Base-by-base conservation (phyloP, 148 eudicot genomes). In the Amaranthus hypochondriacus region DNA sequence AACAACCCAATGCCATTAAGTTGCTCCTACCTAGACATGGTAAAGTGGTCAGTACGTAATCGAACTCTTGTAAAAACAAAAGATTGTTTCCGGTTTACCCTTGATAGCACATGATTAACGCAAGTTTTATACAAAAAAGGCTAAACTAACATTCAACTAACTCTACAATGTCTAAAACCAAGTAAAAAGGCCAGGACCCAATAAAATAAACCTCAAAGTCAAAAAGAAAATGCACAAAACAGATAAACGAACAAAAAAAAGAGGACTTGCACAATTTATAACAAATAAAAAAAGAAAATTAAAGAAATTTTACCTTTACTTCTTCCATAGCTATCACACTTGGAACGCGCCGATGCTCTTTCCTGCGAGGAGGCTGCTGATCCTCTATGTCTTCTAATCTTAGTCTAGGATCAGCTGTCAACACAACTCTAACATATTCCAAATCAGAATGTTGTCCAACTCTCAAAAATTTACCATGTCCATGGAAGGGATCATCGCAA, bases 261-360 rank as follows among this genome's bases (percentile, higher is more conserved):
- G 58, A 54, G 18, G 46, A 13, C 70, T 53, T 14, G 49, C 9
- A 77, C 9, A 4, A 28, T 48, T 18, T 21, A 52, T 39, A 15
- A 28, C 46, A 28, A 5, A 15, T n/a, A 5, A 50, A 46, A 10
- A 10, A n/a, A 12, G 11, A 66, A 42, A 8, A 11, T 42, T 47
- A 46, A 60, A 18, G 52, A 56, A 28, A 64, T 62, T 80, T 67
- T 75, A 95, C 98, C 97, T 92, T 95, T 47, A 95, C 98, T 90
- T 95, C 98, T 82, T 95, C 98, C 73, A 95, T 92, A 81, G 98
- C 98, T 77, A 92, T 78, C 61, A 90, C 92, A 82, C 98, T 95
- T 54, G 98, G 98, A 78, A 95, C 96, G 77, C 98, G 96, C 15
- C 98, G 96, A 67, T 95, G 98, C 90, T 92, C 96, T 81, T 87